A percentile compares a stretch with the other conserved stretches of the same genome.
Conservation (phyloP, 169 alveolate genomes). For the Plasmodium chabaudi region DNA sequence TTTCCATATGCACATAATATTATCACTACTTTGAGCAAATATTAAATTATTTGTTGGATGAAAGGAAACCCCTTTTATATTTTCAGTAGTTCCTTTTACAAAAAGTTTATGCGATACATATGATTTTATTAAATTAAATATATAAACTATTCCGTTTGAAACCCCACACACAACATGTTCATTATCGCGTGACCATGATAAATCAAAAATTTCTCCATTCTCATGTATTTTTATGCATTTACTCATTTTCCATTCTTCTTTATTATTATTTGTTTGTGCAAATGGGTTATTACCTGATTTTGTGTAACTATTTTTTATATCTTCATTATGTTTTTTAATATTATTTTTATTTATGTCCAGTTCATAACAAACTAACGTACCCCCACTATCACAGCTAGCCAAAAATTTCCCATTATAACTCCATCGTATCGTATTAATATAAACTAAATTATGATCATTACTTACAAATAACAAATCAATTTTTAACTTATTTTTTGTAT, state of each 20-base stretch:
- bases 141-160: slow-evolving; percentile 46
- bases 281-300: not conserved
- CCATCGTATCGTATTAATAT: slow-evolving; percentile 71
- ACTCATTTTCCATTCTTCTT: slow-evolving; percentile 73
- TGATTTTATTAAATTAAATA: slow-evolving; percentile 38
- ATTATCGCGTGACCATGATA: slow-evolving; percentile 68
- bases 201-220: slow-evolving; percentile 67
- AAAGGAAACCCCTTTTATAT: slow-evolving; percentile 65
- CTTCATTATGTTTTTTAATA: slow-evolving; percentile 22
- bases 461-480: slow-evolving; percentile 48
- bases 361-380: slow-evolving; percentile 62
- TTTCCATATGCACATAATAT: slow-evolving; percentile 57
- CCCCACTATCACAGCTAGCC: slow-evolving; percentile 76
- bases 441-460: slow-evolving; percentile 62
- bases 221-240: slow-evolving; percentile 50
- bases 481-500: slow-evolving; percentile 13
- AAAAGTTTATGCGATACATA: slow-evolving; percentile 41
- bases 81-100: slow-evolving; percentile 68
- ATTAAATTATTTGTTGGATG: slow-evolving; percentile 62
- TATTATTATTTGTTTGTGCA: slow-evolving; percentile 13
- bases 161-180: slow-evolving; percentile 74
- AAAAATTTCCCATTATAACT: slow-evolving; percentile 65
- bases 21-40: slow-evolving; percentile 72
- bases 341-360: slow-evolving; percentile 33
- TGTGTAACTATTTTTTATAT: not conserved